Evolutionary conservation across 2,329 filamentous ascomycete genomes (phyloP), one percentile per base, ranked within the genome.

Genomic region (Cladosporium phlei): DNA sequence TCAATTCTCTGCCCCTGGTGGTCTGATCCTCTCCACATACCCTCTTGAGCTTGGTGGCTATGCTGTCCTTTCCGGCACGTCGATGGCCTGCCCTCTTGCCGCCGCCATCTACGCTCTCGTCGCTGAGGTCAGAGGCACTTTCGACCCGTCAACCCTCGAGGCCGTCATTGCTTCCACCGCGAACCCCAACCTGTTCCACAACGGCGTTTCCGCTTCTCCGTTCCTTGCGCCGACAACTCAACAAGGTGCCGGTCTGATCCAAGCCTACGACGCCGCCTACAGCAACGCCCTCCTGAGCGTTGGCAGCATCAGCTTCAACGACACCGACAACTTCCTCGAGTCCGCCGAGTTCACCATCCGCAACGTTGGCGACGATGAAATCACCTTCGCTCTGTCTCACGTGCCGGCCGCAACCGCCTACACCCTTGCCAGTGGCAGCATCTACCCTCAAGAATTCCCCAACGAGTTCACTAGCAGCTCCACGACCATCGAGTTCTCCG

Each of bases 231-330:
- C 80, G 0, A 75, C 80, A 10, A 63, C 74, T 3, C 80, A 85
- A 57, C 78, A 82, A 55, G 81, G 81, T 9, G 75, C 65, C 21
- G 81, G 81, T 28, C 66, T 83, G 10, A 66, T 84, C 38, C 77
- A 81, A 54, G 80, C 78, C 3, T 75, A 76, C 51, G 76, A 81
- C 47, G 77, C 79, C 3, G 76, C 79, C 5, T 72, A 76, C 53
- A 67, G 75, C 12, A 77, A 70, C 2, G 73, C 74, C 2, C 57
- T 77, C 10, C 65, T 83, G 16, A 74, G 72, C 55, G 72, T 70
- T 8, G 76, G 76, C n/a, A 77, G 74, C 59, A 63, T 85, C 11
- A 73, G 77, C 3, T 82, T 83, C 65, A 83, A 84, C 59, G 80
- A 85, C 60, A 80, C 79, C 0, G 76, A 78, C 52, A 60, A 83